Evolutionary conservation across 495 filamentous ascomycete genomes (phyloP).

Genomic region (Aspergillus steynii): DNA sequence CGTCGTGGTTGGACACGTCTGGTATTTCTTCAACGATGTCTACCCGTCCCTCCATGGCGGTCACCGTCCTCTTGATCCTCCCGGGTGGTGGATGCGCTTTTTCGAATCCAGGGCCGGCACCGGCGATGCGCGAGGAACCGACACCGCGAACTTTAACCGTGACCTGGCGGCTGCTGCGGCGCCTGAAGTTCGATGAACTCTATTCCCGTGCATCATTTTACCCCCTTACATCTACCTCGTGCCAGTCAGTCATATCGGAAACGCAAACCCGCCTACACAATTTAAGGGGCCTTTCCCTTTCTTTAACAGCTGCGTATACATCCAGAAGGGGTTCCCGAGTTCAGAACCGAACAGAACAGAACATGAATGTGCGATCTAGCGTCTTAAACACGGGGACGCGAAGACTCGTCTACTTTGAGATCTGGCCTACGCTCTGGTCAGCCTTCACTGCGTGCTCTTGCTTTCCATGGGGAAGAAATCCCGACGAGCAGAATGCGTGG

Average conservation of each 20-base stretch:
- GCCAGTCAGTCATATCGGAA: background rate
- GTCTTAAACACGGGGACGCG: background rate
- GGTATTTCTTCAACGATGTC: constrained; percentile 98
- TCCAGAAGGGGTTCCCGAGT: background rate
- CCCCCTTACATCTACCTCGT: constrained; percentile 2
- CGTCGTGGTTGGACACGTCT: constrained; percentile 89
- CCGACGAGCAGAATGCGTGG: background rate
- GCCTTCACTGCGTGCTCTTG: background rate
- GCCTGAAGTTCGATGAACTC: constrained; percentile 38
- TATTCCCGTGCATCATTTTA: background rate
- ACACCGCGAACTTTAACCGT: constrained; percentile 32
- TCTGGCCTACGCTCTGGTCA: background rate
- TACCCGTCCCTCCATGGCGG: constrained; percentile 89
- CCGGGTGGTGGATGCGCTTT: constrained; percentile 84
- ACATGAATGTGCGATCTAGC: background rate
- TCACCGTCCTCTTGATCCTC: constrained; percentile 84
- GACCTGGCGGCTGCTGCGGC: constrained; percentile 44
- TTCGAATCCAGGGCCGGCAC: constrained; percentile 58
- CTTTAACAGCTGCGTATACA: background rate
- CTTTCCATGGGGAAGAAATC: background rate
- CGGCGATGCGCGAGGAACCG: constrained; percentile 26
- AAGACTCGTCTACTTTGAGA: background rate
- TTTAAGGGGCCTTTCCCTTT: no score
- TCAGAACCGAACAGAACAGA: no score
- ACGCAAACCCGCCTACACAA: background rate